Evolutionary conservation across 257 asterid species (phyloP).

Genomic region (Rubia yunnanensis): DNA sequence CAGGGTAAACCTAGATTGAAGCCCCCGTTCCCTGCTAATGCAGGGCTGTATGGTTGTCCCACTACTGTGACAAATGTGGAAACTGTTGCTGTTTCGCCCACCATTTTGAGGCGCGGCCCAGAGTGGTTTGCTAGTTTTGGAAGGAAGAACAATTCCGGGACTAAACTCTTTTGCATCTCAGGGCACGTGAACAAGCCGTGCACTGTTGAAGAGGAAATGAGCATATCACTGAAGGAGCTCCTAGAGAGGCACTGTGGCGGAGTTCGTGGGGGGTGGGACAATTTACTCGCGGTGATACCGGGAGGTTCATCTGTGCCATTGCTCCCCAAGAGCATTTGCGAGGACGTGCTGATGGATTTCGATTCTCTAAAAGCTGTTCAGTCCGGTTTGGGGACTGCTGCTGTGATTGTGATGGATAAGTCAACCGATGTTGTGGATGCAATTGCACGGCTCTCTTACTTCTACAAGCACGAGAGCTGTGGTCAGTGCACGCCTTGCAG

Average conservation of each 20-base stretch:
- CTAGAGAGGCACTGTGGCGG: slow-evolving; percentile 96
- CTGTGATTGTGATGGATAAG: slow-evolving; percentile 96
- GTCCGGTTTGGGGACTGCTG: slow-evolving; percentile 97
- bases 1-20: slow-evolving; percentile 97
- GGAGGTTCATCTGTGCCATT: slow-evolving; percentile 97
- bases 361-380: slow-evolving; percentile 98
- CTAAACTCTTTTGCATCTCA: slow-evolving; percentile 85
- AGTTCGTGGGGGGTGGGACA: slow-evolving; percentile 98
- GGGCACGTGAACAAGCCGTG: slow-evolving; percentile 99
- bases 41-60: slow-evolving; percentile 97
- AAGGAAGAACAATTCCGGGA: slow-evolving; percentile 90
- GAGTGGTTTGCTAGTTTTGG: slow-evolving; percentile 98
- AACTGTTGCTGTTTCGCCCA: slow-evolving; percentile 97
- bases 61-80: slow-evolving; percentile 96
- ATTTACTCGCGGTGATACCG: slow-evolving; percentile 87
- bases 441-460: slow-evolving; percentile 85
- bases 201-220: slow-evolving; percentile 99
- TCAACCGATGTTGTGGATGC: slow-evolving; percentile 98
- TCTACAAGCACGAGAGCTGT: slow-evolving; percentile 98
- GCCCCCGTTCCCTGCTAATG: slow-evolving; percentile 98
- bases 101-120: slow-evolving; percentile 95
- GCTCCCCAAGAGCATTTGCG: slow-evolving; percentile 70
- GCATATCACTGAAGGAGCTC: slow-evolving; percentile 84
- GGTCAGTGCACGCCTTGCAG: slow-evolving; percentile 99
- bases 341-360: slow-evolving; percentile 94